phyloP scores from a whole-genome alignment of 176 grass and related monocot species.

The Tillandsia leiboldiana region DNA sequence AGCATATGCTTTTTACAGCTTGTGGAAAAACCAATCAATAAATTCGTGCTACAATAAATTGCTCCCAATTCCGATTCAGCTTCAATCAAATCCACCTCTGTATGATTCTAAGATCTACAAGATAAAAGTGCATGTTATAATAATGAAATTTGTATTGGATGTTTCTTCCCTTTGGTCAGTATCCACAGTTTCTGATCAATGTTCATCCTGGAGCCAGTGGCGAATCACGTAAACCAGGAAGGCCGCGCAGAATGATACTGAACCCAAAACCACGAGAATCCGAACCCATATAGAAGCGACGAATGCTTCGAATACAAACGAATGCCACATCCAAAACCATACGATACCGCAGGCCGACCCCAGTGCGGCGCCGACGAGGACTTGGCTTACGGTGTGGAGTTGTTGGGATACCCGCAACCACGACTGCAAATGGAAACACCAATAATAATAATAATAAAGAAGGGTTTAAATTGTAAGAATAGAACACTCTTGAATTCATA shows the following conservation, averaged over 20 bases:
- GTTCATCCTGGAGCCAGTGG: constrained; percentile 56
- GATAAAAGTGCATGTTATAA: not conserved
- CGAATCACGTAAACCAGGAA: constrained; percentile 38
- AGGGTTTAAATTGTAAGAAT: too few relatives aligned
- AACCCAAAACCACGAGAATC: constrained; percentile 30
- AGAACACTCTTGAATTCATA: too few relatives aligned
- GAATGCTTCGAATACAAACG: constrained; percentile 41
- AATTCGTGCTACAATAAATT: too few relatives aligned
- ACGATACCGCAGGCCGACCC: constrained; percentile 33
- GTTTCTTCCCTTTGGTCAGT: not conserved
- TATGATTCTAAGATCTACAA: too few relatives aligned
- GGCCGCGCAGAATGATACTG: constrained; percentile 23
- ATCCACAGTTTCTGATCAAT: not conserved
- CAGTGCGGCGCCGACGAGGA: constrained; percentile 50
- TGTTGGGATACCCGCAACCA: constrained; percentile 75
- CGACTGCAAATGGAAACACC: constrained; percentile 31
- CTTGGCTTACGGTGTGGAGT: constrained; percentile 70
- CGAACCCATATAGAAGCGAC: constrained; percentile 39
- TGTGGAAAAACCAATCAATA: too few relatives aligned
- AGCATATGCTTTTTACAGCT: too few relatives aligned
- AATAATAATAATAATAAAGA: not conserved
- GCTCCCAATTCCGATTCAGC: too few relatives aligned
- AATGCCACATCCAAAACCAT: constrained; percentile 72
- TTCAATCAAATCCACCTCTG: too few relatives aligned
- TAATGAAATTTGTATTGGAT: not conserved